Evolutionary conservation across 2,329 filamentous ascomycete genomes (phyloP).

Genomic region (Xylariaceae sp.): DNA sequence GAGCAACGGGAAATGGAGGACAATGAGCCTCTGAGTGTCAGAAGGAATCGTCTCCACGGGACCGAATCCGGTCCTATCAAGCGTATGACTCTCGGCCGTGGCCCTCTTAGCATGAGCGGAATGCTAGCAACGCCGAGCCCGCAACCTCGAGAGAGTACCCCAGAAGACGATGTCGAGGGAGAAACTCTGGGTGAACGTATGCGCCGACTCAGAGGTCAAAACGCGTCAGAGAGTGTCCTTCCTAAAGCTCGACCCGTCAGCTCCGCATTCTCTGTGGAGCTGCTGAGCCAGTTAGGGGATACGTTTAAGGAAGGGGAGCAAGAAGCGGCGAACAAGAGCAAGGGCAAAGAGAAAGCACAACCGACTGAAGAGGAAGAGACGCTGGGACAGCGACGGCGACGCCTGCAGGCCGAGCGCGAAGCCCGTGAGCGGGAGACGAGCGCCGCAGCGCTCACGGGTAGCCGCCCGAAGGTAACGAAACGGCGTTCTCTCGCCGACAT

Average conservation of each 20-base stretch:
- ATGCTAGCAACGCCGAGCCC: conserved; percentile 19
- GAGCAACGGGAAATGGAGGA: conserved; percentile 82
- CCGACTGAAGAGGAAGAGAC: conserved; percentile 61
- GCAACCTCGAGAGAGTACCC: conserved; percentile 23
- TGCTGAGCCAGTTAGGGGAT: conserved; percentile 56
- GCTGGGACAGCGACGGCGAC: conserved; percentile 65
- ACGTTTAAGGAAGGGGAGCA: conserved; percentile 36
- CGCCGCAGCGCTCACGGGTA: conserved; percentile 21
- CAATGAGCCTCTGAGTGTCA: conserved; percentile 76
- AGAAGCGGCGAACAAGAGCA: conserved; percentile 24
- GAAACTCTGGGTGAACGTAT: conserved; percentile 62
- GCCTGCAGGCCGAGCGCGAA: conserved; percentile 63
- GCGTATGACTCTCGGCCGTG: conserved; percentile 32
- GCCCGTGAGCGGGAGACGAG: conserved; percentile 51
- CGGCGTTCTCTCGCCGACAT: conserved; percentile 49
- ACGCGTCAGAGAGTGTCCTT: conserved; percentile 38
- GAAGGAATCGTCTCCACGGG: conserved; percentile 68
- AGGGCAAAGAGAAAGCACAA: conserved; percentile 22
- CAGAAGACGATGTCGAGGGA: conserved; percentile 46
- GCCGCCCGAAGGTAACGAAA: conserved; percentile 36
- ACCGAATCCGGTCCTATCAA: conserved; percentile 36
- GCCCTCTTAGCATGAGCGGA: conserved; percentile 22
- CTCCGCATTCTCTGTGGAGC: conserved; percentile 59
- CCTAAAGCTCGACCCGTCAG: conserved; percentile 53
- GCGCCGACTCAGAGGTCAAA: conserved; percentile 54